phyloP scores from a whole-genome alignment of 768 basidiomycete species.

The Amanita subjunquillea region DNA sequence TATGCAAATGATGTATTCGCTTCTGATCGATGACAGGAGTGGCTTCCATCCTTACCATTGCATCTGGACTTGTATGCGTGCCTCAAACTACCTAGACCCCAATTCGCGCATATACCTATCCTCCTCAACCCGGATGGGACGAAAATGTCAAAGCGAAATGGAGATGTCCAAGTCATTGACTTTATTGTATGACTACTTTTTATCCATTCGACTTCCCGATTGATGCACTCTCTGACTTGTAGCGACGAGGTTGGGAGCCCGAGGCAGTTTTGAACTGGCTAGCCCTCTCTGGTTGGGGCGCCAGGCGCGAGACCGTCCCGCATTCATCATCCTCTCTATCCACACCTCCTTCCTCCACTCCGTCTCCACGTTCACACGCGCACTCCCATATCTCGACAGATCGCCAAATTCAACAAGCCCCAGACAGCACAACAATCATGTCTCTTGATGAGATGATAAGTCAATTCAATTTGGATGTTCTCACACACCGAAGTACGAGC shows the following conservation, averaged over 20 bases:
- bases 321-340: constrained; percentile 13
- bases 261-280: constrained; percentile 87
- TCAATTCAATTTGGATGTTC: constrained; percentile 64
- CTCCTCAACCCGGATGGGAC: constrained; percentile 83
- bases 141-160: constrained; percentile 93
- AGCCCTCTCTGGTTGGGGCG: constrained; percentile 90
- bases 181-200: constrained; percentile 51
- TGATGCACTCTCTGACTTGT: neutral
- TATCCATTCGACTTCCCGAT: neutral
- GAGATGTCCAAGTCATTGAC: constrained; percentile 78
- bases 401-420: constrained; percentile 26
- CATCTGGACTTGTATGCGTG: constrained; percentile 85
- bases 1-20: neutral
- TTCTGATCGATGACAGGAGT: constrained; percentile 51
- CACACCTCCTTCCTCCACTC: neutral
- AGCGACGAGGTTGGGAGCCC: constrained; percentile 88
- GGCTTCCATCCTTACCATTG: constrained; percentile 87
- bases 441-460: constrained; percentile 50
- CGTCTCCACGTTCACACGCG: constrained; percentile 1
- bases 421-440: constrained; percentile 59
- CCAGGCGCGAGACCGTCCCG: constrained; percentile 25
- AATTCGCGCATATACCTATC: constrained; percentile 88
- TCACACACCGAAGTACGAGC: constrained; percentile 79
- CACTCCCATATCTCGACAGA: constrained; percentile 10
- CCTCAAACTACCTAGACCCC: constrained; percentile 58